Percentiles rank a stretch among this genome's conserved stretches.
Evolutionary conservation across 139 green algal genomes (phyloP).

Genomic region (Coelastrella sp.): DNA sequence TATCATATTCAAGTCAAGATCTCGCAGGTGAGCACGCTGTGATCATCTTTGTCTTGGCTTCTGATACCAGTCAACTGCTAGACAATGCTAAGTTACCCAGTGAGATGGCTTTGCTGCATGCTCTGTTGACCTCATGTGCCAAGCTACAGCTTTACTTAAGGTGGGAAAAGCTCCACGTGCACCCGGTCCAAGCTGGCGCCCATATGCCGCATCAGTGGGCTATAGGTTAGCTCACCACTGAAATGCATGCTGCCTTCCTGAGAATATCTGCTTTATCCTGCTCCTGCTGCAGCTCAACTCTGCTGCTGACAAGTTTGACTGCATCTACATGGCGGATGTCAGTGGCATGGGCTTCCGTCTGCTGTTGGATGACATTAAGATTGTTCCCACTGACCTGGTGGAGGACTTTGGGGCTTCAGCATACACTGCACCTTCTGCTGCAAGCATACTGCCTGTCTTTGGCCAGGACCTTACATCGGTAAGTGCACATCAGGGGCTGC

Average conservation of each 20-base stretch:
- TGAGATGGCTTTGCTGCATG: no score
- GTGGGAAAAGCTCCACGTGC: no score
- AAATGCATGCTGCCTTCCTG: no score
- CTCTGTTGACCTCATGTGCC: no score
- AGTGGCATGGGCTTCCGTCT: slow-evolving; percentile 53
- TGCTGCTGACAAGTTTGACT: slow-evolving; percentile 47
- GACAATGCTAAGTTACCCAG: no score
- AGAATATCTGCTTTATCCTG: not conserved
- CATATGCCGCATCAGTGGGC: not conserved
- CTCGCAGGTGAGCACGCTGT: not conserved
- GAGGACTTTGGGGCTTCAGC: not conserved
- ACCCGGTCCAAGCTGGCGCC: not conserved
- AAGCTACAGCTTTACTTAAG: no score
- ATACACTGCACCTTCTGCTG: not conserved
- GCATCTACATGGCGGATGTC: slow-evolving; percentile 58
- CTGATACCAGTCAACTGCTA: no score
- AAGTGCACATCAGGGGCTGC: no score
- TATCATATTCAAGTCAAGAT: slow-evolving; percentile 48
- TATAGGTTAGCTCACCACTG: no score
- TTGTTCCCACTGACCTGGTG: slow-evolving; percentile 3
- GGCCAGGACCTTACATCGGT: not conserved
- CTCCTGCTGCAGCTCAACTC: not conserved
- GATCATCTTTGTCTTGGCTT: not conserved
- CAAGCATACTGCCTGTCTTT: slow-evolving; percentile 13
- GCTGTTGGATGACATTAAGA: slow-evolving; percentile 39